Evolutionary conservation across 306 rosid genomes (phyloP), one percentile per base, ranked within the genome.

Genomic region (Geum urbanum): DNA sequence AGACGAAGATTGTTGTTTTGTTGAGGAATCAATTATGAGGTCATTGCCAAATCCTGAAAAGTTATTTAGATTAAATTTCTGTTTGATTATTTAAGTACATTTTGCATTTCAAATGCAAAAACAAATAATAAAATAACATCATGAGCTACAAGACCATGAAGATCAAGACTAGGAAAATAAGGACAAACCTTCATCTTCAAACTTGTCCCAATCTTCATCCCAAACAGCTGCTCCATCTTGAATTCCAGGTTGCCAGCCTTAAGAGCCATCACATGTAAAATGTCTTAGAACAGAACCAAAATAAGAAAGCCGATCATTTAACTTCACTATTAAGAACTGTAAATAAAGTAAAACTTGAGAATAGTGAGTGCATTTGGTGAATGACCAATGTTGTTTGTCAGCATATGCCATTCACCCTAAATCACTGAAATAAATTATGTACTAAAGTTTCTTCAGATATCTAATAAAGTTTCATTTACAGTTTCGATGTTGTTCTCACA

Each of bases 151-250:
- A 5, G 6, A 15, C n/a, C 20, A 45, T 11, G 55, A 72, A 55
- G 49, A 27, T 37, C 49, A 43, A 48, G 16, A 13, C 46, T 22
- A 45, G 40, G 39, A 72, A 20, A 47, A 14, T 58, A 18, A 67
- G 61, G 66, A 75, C 82, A 59, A 74, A 94, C 98, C 97, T 84
- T 88, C 98, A 63, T 94, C 98, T 80, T 94, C 98, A 69, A 94
- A 94, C 80, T 94, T 94, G 86, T 94, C 98, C 98, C 98, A 94
- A 54, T 94, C 98, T 84, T 94, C 98, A 74, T 94, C 98, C 98
- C 98, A 94, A 63, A 79, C 83, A 74, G 92, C 88, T 56, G 98
- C 89, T 60, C 74, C 88, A 60, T 88, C 97, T 15, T 83, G 78
- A 77, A 86, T 78, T 77, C 94, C 97, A 44, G 97, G 97, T 92